A percentile compares a stretch with the other conserved stretches of the same genome.
phyloP scores from a whole-genome alignment of 345 rosid genomes.

The Adansonia digitata region DNA sequence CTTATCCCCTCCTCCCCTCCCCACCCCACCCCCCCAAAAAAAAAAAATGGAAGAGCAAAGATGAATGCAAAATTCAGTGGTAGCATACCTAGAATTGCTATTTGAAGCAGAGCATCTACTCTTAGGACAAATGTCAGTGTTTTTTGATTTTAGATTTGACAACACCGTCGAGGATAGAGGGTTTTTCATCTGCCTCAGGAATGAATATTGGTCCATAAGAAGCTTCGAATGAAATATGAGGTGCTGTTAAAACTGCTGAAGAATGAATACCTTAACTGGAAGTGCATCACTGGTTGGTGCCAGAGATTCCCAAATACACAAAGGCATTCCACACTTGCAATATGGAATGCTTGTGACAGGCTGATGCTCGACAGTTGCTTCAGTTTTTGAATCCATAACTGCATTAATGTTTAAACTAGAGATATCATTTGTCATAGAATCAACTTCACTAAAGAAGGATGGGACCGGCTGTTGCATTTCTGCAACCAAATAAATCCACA shows the following conservation, averaged over 20 bases:
- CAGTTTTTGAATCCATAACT: conserved; percentile 29
- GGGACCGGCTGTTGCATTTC: conserved; percentile 31
- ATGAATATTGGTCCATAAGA: background rate
- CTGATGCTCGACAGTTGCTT: conserved; percentile 27
- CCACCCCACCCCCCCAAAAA: no score
- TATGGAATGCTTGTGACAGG: conserved; percentile 31
- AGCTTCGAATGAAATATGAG: background rate
- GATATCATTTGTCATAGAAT: conserved; percentile 39
- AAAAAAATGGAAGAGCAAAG: no score
- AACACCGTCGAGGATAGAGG: background rate
- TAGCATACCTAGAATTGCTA: conserved; percentile 18
- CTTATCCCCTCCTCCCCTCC: no score
- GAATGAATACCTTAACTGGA: conserved; percentile 9
- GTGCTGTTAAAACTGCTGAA: background rate
- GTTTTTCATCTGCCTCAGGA: conserved; percentile 1
- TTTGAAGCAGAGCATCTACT: conserved; percentile 17
- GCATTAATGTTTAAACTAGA: conserved; percentile 47
- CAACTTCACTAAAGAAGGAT: conserved; percentile 38
- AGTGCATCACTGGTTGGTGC: conserved; percentile 1
- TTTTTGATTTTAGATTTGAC: conserved; percentile 8
- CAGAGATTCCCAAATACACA: conserved; percentile 38
- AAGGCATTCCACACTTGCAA: conserved; percentile 97
- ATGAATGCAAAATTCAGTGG: background rate
- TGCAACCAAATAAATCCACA: conserved; percentile 28
- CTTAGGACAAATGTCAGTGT: conserved; percentile 7